phyloP scores from a whole-genome alignment of 441 rosid genomes.

The Gossypium gossypioides region DNA sequence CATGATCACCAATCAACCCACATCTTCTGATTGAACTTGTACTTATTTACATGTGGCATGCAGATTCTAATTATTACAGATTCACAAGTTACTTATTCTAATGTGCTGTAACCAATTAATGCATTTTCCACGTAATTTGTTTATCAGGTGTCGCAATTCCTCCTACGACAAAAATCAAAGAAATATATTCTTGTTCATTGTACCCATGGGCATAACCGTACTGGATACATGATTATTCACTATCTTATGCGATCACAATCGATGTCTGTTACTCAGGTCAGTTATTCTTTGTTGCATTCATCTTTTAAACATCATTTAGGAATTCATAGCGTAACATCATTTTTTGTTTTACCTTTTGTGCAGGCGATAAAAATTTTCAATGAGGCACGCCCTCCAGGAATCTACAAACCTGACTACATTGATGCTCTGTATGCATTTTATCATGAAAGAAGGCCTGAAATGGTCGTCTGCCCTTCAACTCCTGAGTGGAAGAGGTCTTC shows the following conservation, averaged over 20 bases:
- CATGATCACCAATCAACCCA: neutral
- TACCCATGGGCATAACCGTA: slow-evolving; percentile 97
- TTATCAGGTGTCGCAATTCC: slow-evolving; percentile 65
- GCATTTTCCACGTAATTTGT: neutral
- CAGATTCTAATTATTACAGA: no score
- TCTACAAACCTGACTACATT: slow-evolving; percentile 85
- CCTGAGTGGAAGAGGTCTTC: slow-evolving; percentile 97
- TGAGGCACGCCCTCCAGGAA: slow-evolving; percentile 98
- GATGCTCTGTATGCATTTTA: slow-evolving; percentile 71
- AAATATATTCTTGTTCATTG: slow-evolving; percentile 89
- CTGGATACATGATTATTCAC: slow-evolving; percentile 93
- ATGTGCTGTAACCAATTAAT: neutral
- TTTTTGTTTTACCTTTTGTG: slow-evolving; percentile 18
- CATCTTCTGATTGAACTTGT: neutral
- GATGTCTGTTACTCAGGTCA: slow-evolving; percentile 79
- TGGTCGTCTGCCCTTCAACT: slow-evolving; percentile 62
- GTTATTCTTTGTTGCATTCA: slow-evolving; percentile 8
- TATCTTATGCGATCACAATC: slow-evolving; percentile 75
- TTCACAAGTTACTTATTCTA: neutral
- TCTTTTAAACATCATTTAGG: neutral
- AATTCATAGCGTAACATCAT: neutral
- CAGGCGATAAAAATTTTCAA: slow-evolving; percentile 82
- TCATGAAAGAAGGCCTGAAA: slow-evolving; percentile 84
- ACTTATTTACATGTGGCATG: neutral
- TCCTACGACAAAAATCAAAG: slow-evolving; percentile 62